Evolutionary conservation across 2,329 filamentous ascomycete species (phyloP), one percentile per base, ranked within the genome.

Genomic region (Xylaria multiplex): DNA sequence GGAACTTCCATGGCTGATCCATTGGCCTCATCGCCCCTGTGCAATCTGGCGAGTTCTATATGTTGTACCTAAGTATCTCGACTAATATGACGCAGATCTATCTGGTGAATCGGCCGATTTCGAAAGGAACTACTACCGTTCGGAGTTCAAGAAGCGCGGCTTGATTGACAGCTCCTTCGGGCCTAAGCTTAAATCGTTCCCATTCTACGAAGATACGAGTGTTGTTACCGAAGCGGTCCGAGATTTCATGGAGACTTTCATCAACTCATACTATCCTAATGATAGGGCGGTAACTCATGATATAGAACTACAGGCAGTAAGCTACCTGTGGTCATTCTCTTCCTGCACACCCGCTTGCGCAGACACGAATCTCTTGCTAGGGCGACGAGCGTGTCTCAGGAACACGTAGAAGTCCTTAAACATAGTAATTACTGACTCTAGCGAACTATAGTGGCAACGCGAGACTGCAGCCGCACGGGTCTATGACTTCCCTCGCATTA

Each of bases 161-260:
- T 75, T 85, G 1, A 74, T 84, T 59, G 71, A 80, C 64, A 69
- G 63, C 32, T 65, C 70, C 6, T 67, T 69, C n/a, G 79, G 80
- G 3, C 80, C 80, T 0, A 69, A 74, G 1, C 73, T 84, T 11
- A 78, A 78, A 55, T 66, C 73, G 57, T 82, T 83, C 62, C 82
- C 82, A 0, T 84, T 81, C 69, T 79, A 79, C 66, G 77, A 84
- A 30, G 81, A 84, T 63, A 80, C 77, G 1, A 68, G 65, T 6
- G 70, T 73, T 0, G 79, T 85, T 45, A 69, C 77, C 52, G 69
- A 74, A 46, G 76, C 75, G 2, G 80, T 80, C 46, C 70, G 72
- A 4, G 59, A 62, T 0, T 84, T 84, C 71, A 78, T 83, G 66
- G 69, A 68, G 13, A 65, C 75, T 4, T 81, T 83, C 64, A 76